These are phyloP conservation scores for Parsonsia alboflavescens DNA, from an alignment of 257 asterid genomes.

Conservation along the genomic window DNA sequence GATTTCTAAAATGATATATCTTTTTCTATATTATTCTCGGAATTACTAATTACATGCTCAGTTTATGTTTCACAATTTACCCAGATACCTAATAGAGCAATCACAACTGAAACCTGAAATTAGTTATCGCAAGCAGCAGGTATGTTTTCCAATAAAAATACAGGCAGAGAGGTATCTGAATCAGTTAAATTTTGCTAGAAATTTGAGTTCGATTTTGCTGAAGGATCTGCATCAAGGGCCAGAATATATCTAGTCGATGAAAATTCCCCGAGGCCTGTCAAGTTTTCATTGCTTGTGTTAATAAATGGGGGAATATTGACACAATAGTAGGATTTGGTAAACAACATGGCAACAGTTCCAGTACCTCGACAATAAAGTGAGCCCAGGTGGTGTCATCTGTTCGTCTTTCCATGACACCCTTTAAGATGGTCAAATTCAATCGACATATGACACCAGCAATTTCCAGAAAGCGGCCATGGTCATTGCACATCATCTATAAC, in stretches of 20 bases:
- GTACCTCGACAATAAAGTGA: conserved; percentile 83
- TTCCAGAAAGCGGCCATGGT: conserved; percentile 68
- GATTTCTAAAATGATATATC: not conserved
- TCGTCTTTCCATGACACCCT: conserved; percentile 63
- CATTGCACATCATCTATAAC: conserved; percentile 66
- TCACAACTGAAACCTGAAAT: not conserved
- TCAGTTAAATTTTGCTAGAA: conserved; percentile 26
- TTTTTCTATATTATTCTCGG: not conserved
- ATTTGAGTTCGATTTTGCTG: conserved; percentile 35
- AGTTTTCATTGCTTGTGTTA: not conserved
- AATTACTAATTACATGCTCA: not conserved
- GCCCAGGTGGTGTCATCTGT: conserved; percentile 54
- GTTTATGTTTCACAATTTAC: not conserved
- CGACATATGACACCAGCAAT: conserved; percentile 78
- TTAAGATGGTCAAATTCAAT: conserved; percentile 56
- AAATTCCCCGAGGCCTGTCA: conserved; percentile 66
- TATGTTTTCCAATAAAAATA: no score
- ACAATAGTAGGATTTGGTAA: not conserved
- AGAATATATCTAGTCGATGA: conserved; percentile 89
- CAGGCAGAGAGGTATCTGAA: no score
- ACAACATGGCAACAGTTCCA: not conserved
- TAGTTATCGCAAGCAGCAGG: not conserved
- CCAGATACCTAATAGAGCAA: not conserved
- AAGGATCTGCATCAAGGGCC: conserved; percentile 92
- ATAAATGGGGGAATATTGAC: not conserved